Evolutionary conservation across 768 basidiomycete genomes (phyloP), one percentile per base, ranked within the genome.

Genomic region (Naganishia vishniacii): DNA sequence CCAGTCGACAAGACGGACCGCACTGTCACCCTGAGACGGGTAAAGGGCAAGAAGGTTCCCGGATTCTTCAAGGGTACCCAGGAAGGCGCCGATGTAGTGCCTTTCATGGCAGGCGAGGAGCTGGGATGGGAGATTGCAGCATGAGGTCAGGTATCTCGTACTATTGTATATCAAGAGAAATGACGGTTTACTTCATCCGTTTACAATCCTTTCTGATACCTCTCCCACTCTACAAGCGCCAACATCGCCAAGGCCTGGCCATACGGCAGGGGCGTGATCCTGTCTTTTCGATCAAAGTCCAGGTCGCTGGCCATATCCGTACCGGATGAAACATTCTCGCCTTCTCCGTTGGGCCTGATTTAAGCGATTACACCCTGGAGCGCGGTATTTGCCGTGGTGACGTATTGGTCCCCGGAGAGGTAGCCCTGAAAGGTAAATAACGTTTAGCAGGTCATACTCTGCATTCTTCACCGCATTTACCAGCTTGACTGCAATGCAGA

Each of bases 61-160:
- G 68, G 71, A 0, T 89, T 13, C 81, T 86, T 42, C 88, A 61
- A 75, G 23, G 51, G 64, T 25, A 44, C 47, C 18, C 47, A 49
- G 40, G 48, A 61, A 32, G 64, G 64, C 0, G 53, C 47, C 25
- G 65, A 62, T 48, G 44, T 61, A 1, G 56, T 67, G 12, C 61
- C 65, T 11, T 62, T 97, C 79, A 88, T 89, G 88, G 84, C 87
- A 9, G 93, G 91, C 13, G 88, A 85, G 77, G 80, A 83, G 67
- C 77, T 98, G 34, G 80, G 80, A 9, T 98, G 93, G 92, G 75
- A 78, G 61, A 73, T 75, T 23, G 69, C 66, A n/a, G 45, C 65
- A n/a, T 69, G 53, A 53, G 15, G 15, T 16, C 26, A 3, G n/a
- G 28, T 20, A 29, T 46, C 9, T 26, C 25, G 18, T 13, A 37